Evolutionary conservation across 2,329 filamentous ascomycete species (phyloP).

Genomic region (Tothia fuscella): DNA sequence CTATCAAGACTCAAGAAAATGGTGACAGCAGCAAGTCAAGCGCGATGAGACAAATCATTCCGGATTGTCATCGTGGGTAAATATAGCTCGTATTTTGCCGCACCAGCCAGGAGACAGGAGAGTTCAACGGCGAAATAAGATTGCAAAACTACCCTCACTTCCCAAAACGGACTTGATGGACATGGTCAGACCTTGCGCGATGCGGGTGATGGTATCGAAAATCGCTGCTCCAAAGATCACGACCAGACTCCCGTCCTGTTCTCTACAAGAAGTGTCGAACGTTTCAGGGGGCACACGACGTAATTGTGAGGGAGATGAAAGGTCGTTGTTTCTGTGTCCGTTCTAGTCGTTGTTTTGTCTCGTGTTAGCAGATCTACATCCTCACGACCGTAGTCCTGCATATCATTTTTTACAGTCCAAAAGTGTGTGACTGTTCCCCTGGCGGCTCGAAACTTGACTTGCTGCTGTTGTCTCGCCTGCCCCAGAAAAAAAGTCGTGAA

Average conservation of each 20-base stretch:
- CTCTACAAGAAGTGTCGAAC: background rate
- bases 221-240: background rate
- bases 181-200: background rate
- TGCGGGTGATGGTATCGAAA: background rate
- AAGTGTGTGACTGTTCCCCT: background rate
- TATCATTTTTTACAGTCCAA: background rate
- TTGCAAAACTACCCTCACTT: background rate
- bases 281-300: background rate
- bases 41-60: no score
- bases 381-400: background rate
- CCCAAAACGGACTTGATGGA: background rate
- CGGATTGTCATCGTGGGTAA: slow-evolving; percentile 1
- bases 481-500: no score
- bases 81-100: slow-evolving; percentile 2
- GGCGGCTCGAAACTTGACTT: background rate
- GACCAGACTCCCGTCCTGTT: background rate
- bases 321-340: background rate
- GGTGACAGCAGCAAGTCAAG: slow-evolving; percentile 1
- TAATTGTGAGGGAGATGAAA: slow-evolving; percentile 6
- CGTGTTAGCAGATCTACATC: background rate
- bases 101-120: slow-evolving; percentile 1
- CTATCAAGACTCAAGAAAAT: background rate
- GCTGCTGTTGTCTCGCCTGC: background rate
- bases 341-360: background rate
- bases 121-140: slow-evolving; percentile 1